Conservation (phyloP, 192 early-diverging fungal species). For the Dimargaris xerosporica region DNA sequence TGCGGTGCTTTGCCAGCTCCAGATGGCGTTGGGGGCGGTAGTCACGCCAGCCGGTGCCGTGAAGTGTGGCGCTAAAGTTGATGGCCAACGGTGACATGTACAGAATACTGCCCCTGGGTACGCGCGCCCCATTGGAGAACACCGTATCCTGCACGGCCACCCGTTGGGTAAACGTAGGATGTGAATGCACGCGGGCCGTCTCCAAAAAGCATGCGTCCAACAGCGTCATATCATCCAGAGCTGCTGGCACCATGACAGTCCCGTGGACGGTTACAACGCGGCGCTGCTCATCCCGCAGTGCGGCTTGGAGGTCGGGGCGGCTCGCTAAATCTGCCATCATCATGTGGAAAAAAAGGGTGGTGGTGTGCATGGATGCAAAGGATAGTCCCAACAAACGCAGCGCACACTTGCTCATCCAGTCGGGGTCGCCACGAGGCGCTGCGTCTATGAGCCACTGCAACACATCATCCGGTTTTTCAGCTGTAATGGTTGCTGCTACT, state of each 20-base stretch:
- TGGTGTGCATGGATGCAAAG: constrained; percentile 1
- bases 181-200: neutral
- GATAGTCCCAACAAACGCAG: neutral
- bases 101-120: neutral
- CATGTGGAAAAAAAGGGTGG: neutral
- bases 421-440: neutral
- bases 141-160: neutral
- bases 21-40: neutral
- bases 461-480: neutral
- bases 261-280: neutral
- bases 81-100: neutral
- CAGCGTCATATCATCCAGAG: neutral
- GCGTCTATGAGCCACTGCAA: neutral
- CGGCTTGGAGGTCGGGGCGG: neutral
- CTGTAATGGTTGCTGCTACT: neutral
- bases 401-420: neutral
- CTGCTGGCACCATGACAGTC: neutral
- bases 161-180: too few relatives aligned
- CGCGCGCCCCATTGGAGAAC: neutral
- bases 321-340: neutral
- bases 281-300: neutral
- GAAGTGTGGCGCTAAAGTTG: neutral
- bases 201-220: neutral
- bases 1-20: neutral
- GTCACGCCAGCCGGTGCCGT: neutral